These are phyloP conservation scores for Melaleuca alternifolia DNA, from an alignment of 345 rosid species.

Conservation along the genomic window DNA sequence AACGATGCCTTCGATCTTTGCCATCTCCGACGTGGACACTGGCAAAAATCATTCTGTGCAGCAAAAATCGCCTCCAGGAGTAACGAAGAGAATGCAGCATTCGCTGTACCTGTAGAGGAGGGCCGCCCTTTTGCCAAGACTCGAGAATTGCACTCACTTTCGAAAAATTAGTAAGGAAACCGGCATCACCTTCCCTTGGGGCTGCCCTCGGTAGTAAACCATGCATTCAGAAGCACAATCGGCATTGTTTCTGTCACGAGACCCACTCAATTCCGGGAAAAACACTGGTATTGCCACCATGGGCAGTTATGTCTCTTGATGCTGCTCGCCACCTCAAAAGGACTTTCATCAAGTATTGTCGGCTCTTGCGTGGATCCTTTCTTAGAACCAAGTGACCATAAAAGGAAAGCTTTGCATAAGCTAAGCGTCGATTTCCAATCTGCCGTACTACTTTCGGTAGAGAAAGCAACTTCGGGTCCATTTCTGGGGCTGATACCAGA, in stretches of 20 bases:
- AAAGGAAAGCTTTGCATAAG: constrained; percentile 76
- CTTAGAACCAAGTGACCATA: constrained; percentile 39
- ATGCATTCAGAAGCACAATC: constrained; percentile 83
- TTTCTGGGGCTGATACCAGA: constrained; percentile 78
- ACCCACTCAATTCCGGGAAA: constrained; percentile 43
- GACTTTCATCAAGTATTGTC: constrained; percentile 40
- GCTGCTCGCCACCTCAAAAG: constrained; percentile 31
- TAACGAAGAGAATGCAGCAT: constrained; percentile 66
- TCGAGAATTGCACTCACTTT: constrained; percentile 59
- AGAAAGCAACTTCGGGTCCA: constrained; percentile 78
- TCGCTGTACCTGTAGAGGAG: constrained; percentile 39
- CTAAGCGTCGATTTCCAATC: constrained; percentile 69
- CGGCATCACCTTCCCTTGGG: constrained; percentile 83
- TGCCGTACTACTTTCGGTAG: constrained; percentile 64
- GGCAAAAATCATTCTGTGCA: constrained; percentile 73
- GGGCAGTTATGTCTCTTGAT: constrained; percentile 72
- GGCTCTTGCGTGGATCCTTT: constrained; percentile 42
- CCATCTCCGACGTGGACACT: constrained; percentile 42
- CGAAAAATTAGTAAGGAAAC: constrained; percentile 64
- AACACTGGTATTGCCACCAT: constrained; percentile 49
- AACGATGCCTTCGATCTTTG: constrained; percentile 45
- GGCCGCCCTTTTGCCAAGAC: constrained; percentile 31
- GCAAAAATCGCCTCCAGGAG: constrained; percentile 62
- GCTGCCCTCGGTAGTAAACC: constrained; percentile 62
- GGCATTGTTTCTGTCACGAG: constrained; percentile 31